A percentile compares a stretch with the other conserved stretches of the same genome.
Conservation (phyloP, 495 filamentous ascomycete species). For the Lophiostoma macrostomum region DNA sequence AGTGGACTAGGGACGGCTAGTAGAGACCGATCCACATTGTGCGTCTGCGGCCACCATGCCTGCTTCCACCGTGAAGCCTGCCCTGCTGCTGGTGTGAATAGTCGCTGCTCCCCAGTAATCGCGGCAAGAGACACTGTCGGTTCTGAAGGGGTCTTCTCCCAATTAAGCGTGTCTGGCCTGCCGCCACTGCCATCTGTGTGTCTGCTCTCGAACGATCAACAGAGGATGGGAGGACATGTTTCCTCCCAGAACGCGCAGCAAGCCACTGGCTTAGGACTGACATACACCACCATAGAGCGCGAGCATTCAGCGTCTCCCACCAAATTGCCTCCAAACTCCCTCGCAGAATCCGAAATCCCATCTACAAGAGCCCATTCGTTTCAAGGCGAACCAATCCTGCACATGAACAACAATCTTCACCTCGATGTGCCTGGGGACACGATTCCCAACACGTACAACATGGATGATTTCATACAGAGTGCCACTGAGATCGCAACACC, state of each 20-base stretch:
- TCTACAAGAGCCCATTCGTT: constrained; percentile 22
- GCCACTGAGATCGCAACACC: constrained; percentile 46
- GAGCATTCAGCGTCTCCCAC: constrained; percentile 23
- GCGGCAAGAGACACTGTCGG: no score
- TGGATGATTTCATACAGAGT: constrained; percentile 38
- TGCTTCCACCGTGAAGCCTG: constrained; percentile 56
- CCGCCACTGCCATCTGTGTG: constrained; percentile 33
- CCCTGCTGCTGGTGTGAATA: not conserved
- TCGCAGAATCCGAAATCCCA: constrained; percentile 10
- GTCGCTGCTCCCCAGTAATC: no score
- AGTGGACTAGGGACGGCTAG: constrained; percentile 35
- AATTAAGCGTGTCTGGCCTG: constrained; percentile 18
- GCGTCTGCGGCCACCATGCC: constrained; percentile 70
- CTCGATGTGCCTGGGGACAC: constrained; percentile 20
- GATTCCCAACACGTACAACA: constrained; percentile 25
- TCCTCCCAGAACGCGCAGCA: no score
- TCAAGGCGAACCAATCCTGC: constrained; percentile 2
- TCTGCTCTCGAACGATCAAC: constrained; percentile 25
- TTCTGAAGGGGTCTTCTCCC: no score
- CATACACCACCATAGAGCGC: constrained; percentile 5
- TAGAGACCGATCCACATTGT: constrained; percentile 49
- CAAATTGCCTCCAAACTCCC: not conserved
- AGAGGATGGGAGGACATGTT: not conserved
- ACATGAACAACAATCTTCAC: constrained; percentile 9
- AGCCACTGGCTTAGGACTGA: not conserved